These are phyloP conservation scores for Solanum acaule DNA, from an alignment of 257 asterid species.

Conservation along the genomic window DNA sequence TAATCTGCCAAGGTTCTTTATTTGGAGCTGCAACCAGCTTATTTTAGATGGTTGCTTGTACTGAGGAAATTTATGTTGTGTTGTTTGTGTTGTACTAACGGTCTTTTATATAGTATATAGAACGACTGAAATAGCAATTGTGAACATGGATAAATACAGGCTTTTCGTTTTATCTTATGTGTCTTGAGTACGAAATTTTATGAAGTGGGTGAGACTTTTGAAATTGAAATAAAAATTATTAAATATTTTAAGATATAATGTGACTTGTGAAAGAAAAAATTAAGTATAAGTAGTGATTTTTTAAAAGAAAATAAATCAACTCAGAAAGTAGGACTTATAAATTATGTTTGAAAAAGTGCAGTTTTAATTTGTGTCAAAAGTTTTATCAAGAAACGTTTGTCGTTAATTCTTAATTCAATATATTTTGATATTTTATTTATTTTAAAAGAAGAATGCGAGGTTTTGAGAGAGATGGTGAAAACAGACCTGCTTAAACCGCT, in stretches of 20 bases:
- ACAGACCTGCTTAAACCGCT: constrained; percentile 54
- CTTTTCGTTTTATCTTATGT: not conserved
- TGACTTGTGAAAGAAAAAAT: too few relatives aligned
- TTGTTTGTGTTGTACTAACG: not conserved
- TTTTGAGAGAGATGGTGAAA: constrained; percentile 29
- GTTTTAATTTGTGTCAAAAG: too few relatives aligned
- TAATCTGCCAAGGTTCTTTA: not conserved
- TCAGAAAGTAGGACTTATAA: too few relatives aligned
- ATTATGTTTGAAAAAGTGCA: too few relatives aligned
- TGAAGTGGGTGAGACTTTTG: too few relatives aligned
- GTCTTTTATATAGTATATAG: not conserved
- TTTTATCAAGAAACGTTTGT: too few relatives aligned
- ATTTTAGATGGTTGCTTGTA: not conserved
- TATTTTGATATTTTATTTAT: not conserved
- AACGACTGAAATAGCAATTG: too few relatives aligned
- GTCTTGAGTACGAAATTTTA: too few relatives aligned
- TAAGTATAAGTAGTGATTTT: too few relatives aligned
- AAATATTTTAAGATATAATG: too few relatives aligned
- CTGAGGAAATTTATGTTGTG: not conserved
- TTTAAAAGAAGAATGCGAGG: constrained; percentile 64
- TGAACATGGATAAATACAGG: not conserved
- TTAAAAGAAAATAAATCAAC: too few relatives aligned
- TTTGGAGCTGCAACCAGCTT: not conserved
- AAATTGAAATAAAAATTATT: too few relatives aligned
- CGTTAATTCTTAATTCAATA: not conserved